A percentile compares a stretch with the other conserved stretches of the same genome.
phyloP scores from a whole-genome alignment of 257 asterid genomes.

The Hygrophila difformis region DNA sequence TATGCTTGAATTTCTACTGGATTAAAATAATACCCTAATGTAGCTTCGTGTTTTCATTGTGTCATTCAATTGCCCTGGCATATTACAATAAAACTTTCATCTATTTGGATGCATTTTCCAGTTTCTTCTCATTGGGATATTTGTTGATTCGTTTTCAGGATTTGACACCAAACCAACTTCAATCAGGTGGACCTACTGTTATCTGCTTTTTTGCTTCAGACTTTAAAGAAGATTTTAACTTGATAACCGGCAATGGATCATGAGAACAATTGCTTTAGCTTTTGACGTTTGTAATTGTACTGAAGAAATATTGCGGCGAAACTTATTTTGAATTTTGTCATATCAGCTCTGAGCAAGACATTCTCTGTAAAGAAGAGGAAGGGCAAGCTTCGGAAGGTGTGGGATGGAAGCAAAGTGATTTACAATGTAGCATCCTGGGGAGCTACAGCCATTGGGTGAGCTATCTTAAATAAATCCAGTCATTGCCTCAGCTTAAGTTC shows the following conservation, averaged over 20 bases:
- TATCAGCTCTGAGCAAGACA: conserved; percentile 93
- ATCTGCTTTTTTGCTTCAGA: conserved; percentile 6
- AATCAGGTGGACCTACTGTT: conserved; percentile 57
- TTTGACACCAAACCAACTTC: conserved; percentile 90
- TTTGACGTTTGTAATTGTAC: conserved; percentile 1
- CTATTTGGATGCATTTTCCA: conserved; percentile 9
- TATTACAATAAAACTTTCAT: no score
- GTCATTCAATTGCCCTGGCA: no score
- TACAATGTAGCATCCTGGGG: conserved; percentile 99
- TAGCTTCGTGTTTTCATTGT: conserved; percentile 9
- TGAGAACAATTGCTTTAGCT: no score
- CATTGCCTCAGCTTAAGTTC: no score
- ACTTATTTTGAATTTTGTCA: conserved; percentile 22
- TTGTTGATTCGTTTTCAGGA: conserved; percentile 49
- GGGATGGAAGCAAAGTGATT: conserved; percentile 95
- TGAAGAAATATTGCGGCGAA: conserved; percentile 15
- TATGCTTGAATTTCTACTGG: neutral
- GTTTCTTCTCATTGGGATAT: conserved; percentile 9
- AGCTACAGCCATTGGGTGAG: conserved; percentile 98
- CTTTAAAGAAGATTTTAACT: neutral
- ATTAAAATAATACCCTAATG: conserved; percentile 3
- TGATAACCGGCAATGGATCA: conserved; percentile 2
- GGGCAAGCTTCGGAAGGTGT: conserved; percentile 91
- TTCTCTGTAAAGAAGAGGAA: conserved; percentile 75
- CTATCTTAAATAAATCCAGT: no score